Conservation (phyloP, 2,329 filamentous ascomycete genomes). For the Truncatella angustata region DNA sequence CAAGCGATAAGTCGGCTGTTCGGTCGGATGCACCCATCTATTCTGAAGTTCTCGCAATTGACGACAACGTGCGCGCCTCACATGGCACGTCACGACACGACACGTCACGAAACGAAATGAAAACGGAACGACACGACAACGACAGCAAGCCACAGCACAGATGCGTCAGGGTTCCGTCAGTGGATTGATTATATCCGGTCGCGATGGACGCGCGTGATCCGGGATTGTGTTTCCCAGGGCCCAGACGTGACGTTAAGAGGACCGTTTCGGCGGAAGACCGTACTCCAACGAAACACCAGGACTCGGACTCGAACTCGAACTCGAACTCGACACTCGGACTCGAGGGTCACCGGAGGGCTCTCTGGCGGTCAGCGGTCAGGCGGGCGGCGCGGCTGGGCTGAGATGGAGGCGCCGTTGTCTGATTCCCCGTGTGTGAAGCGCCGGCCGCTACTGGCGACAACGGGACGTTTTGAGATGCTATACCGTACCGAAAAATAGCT, state of each 20-base stretch:
- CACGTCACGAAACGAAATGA: too few species aligned
- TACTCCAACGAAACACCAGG: too few species aligned
- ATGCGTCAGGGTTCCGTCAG: background rate
- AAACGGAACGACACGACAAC: too few species aligned
- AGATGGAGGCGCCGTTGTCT: background rate
- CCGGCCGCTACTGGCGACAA: constrained; percentile 6
- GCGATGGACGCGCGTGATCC: background rate
- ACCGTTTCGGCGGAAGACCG: background rate
- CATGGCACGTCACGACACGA: constrained; percentile 26
- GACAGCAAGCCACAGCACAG: constrained; percentile 25
- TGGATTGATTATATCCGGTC: background rate
- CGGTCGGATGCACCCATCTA: constrained; percentile 46
- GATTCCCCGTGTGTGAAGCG: background rate
- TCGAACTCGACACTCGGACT: background rate
- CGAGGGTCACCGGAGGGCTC: too few species aligned
- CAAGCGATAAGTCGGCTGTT: constrained; percentile 34
- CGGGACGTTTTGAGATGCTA: background rate
- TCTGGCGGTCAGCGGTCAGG: background rate
- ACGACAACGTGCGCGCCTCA: constrained; percentile 25
- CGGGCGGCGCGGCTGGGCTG: background rate
- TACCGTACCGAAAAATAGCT: background rate
- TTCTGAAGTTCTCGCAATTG: constrained; percentile 27
- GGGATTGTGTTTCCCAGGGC: background rate
- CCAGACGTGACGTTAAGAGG: background rate
- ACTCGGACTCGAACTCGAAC: background rate